These are phyloP conservation scores for Mrakia frigida DNA, from an alignment of 768 basidiomycete genomes.

Conservation along the genomic window DNA sequence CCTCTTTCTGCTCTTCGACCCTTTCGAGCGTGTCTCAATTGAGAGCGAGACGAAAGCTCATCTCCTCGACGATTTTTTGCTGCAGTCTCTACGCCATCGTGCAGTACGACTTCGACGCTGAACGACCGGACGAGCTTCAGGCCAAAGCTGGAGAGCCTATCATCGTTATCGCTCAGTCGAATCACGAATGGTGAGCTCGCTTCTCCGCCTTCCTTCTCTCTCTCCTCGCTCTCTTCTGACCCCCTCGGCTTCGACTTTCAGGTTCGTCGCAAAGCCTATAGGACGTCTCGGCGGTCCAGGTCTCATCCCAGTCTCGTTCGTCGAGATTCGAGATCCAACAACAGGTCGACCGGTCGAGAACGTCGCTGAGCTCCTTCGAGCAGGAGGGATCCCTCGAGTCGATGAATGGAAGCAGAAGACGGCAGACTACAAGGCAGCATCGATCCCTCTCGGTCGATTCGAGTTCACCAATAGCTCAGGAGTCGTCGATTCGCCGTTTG, in stretches of 20 bases:
- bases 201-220: not conserved
- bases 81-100: constrained; percentile 86
- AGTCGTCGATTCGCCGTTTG: constrained; percentile 51
- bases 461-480: constrained; percentile 53
- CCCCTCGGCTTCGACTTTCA: constrained; percentile 31
- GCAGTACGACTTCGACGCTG: constrained; percentile 90
- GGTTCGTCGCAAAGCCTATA: constrained; percentile 96
- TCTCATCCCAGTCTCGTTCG: constrained; percentile 93
- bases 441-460: constrained; percentile 88
- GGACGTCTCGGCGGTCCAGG: constrained; percentile 90
- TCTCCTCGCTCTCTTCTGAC: not conserved
- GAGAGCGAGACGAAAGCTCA: not conserved
- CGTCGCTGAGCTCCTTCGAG: constrained; percentile 70
- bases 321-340: constrained; percentile 87
- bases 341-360: constrained; percentile 75
- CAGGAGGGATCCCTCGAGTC: constrained; percentile 85
- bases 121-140: constrained; percentile 91
- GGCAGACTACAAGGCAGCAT: constrained; percentile 90
- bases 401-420: constrained; percentile 98
- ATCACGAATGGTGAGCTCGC: constrained; percentile 74
- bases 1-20: not conserved
- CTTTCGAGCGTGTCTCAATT: not conserved
- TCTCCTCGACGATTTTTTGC: not conserved
- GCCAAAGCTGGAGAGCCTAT: constrained; percentile 90
- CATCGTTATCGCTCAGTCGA: constrained; percentile 97